Conservation (phyloP, 148 eudicot species). For the Rhododendron simsii region DNA sequence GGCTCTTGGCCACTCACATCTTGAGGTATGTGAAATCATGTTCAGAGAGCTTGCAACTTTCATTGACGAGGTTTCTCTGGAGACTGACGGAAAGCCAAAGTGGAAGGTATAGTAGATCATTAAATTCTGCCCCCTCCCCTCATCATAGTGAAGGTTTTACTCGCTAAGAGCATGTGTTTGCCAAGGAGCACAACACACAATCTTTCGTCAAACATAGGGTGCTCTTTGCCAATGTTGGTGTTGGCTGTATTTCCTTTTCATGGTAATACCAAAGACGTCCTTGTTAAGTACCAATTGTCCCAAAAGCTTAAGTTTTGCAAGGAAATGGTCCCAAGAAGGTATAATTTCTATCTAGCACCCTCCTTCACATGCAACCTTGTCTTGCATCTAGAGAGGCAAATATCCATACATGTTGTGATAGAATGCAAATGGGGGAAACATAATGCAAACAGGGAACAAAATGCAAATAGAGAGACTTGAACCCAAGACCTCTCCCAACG, state of each 20-base stretch:
- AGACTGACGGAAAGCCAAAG: conserved; percentile 93
- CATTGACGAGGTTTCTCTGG: conserved; percentile 80
- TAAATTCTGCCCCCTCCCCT: not conserved
- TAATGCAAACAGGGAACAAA: not conserved
- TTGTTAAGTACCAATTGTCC: not conserved
- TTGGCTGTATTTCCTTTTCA: not conserved
- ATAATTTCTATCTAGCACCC: not conserved
- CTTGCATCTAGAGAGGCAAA: not conserved
- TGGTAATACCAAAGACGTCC: not conserved
- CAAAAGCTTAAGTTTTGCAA: not conserved
- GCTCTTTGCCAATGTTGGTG: not conserved
- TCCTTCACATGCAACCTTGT: not conserved
- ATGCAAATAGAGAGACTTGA: not conserved
- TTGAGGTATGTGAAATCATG: conserved; percentile 89
- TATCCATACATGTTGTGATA: not conserved
- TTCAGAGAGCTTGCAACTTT: conserved; percentile 88
- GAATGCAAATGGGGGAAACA: not conserved
- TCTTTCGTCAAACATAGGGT: not conserved
- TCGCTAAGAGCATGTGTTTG: not conserved
- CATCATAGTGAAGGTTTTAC: not conserved
- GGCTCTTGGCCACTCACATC: conserved; percentile 99
- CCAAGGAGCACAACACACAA: not conserved
- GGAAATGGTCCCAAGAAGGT: not conserved
- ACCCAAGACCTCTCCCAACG: not conserved
- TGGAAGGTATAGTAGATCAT: conserved; percentile 75